Percentiles rank a stretch among this genome's conserved stretches.
These are phyloP conservation scores for Scedosporium boydii DNA, from an alignment of 2,329 filamentous ascomycete species.

Conservation along the genomic window DNA sequence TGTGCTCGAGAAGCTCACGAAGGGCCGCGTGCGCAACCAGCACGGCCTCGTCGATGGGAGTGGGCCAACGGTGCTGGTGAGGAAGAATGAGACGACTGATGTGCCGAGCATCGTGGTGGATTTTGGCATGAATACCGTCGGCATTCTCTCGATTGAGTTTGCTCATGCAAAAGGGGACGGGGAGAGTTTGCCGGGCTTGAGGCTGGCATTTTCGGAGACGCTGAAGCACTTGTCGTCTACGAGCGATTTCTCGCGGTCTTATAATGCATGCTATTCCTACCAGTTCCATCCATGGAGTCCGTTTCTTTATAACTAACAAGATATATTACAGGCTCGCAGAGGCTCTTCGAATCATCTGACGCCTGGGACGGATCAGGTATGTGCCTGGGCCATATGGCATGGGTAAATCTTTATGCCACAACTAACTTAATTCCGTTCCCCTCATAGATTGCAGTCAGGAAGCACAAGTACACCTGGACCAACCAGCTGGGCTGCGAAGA, in stretches of 20 bases:
- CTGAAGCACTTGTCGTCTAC: slow-evolving; percentile 31
- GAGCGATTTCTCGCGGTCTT: slow-evolving; percentile 39
- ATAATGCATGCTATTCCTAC: slow-evolving; percentile 22
- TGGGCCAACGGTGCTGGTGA: neutral
- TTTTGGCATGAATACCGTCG: slow-evolving; percentile 38
- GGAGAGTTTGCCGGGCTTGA: slow-evolving; percentile 26
- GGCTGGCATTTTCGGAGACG: slow-evolving; percentile 39
- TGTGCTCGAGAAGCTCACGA: slow-evolving; percentile 3
- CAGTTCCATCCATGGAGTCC: neutral
- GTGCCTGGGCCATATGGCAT: neutral
- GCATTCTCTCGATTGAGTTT: slow-evolving; percentile 32
- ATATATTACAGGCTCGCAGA: slow-evolving; percentile 2
- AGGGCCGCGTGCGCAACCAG: slow-evolving; percentile 2
- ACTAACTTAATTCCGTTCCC: neutral
- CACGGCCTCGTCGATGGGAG: slow-evolving; percentile 2
- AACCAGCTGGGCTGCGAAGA: slow-evolving; percentile 33
- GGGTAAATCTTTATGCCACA: neutral
- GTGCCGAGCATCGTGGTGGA: slow-evolving; percentile 33
- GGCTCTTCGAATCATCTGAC: slow-evolving; percentile 22
- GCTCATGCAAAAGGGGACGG: slow-evolving; percentile 19
- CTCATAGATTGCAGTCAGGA: slow-evolving; percentile 31
- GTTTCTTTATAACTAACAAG: too few species aligned
- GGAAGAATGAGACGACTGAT: slow-evolving; percentile 2
- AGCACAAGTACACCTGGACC: slow-evolving; percentile 32
- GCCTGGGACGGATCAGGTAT: slow-evolving; percentile 37